Percentiles rank a stretch among this genome's conserved stretches.
These are phyloP conservation scores for Helicocarpus griseus DNA, from an alignment of 2,329 filamentous ascomycete genomes.

Conservation along the genomic window DNA sequence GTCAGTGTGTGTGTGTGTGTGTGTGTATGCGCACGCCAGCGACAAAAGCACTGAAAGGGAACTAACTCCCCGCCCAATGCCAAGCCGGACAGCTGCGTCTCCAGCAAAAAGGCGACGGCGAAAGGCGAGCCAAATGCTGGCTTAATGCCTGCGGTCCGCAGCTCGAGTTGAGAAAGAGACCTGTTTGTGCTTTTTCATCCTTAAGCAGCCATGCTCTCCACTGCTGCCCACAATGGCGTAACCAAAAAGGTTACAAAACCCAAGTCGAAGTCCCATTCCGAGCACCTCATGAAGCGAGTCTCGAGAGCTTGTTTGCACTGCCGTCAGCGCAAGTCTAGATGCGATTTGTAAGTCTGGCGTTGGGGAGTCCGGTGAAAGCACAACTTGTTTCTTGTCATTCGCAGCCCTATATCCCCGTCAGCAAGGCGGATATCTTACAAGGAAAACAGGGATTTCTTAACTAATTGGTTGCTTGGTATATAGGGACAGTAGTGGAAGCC, in stretches of 20 bases:
- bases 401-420: background rate
- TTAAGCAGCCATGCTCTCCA: constrained; percentile 8
- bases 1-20: no score
- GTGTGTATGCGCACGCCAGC: no score
- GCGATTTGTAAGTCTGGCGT: constrained; percentile 38
- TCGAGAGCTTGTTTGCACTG: constrained; percentile 41
- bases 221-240: constrained; percentile 7
- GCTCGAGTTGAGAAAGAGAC: constrained; percentile 2
- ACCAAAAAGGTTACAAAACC: constrained; percentile 11
- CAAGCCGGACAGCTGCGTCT: background rate
- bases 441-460: background rate
- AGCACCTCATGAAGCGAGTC: constrained; percentile 34
- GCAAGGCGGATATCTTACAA: background rate
- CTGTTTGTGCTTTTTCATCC: background rate
- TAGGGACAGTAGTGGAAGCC: constrained; percentile 38
- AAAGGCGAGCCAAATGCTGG: background rate
- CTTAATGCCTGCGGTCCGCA: constrained; percentile 2
- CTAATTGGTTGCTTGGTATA: constrained; percentile 4
- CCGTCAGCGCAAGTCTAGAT: constrained; percentile 41
- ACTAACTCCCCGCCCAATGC: background rate
- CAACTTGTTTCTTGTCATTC: constrained; percentile 4
- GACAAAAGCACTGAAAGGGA: background rate
- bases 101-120: background rate
- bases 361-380: background rate
- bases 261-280: constrained; percentile 19